Evolutionary conservation across 1,284 basidiomycete genomes (phyloP), one percentile per base, ranked within the genome.

Genomic region (Vanrija humicola): DNA sequence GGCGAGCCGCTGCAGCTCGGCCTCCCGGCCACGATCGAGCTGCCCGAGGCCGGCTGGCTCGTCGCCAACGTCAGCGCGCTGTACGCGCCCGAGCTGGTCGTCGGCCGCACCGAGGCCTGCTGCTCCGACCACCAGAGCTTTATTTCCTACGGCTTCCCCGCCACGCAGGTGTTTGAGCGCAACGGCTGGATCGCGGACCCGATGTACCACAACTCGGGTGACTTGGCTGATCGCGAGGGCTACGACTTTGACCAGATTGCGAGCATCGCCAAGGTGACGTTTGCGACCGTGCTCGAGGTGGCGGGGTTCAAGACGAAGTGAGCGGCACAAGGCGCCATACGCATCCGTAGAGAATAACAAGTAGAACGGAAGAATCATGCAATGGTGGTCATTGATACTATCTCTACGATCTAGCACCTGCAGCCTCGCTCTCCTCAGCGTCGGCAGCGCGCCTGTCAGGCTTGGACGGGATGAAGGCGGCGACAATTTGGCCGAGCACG

Each of bases 111-210:
- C 26, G 48, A 67, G 43, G 88, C 83, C 28, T 93, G 90, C 76
- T 94, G 90, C 77, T 90, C 88, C 62, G 90, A 92, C 67, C 89
- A 93, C 72, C 71, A 79, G 64, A 87, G 86, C 46, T 92, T 92
- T 82, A 82, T 87, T 60, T 77, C 86, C 50, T 84, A 86, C 66
- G 90, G 89, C 12, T 92, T 86, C 79, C 85, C 89, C 5, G 83
- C 90, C 0, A 88, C 87, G 0, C 87, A 89, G 62, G 75, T 76
- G 12, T 77, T 74, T 55, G 75, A 93, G 70, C 85, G 90, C 55
- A 87, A 86, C 1, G 90, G 89, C 14, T 83, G 82, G 16, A 88
- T 92, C 68, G 84, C 81, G 7, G 89, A 92, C 74, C 89, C 89
- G 6, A 88, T 88, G 86, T 75, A 75, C 56, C 76, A 77, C 64